phyloP scores from a whole-genome alignment of 495 filamentous ascomycete species.

The Darksidea phi region DNA sequence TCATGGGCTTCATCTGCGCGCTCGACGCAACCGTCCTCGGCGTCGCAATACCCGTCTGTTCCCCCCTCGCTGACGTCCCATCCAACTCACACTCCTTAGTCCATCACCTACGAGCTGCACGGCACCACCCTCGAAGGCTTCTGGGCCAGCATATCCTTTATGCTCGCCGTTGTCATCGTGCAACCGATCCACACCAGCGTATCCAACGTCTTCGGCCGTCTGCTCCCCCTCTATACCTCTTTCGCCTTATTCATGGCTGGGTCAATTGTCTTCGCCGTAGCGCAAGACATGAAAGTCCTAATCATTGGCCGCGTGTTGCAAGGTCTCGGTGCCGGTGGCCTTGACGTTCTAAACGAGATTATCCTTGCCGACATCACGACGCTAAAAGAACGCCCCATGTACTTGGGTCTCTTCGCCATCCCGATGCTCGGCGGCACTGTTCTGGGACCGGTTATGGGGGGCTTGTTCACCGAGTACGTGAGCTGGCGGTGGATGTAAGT shows the following conservation, averaged over 20 bases:
- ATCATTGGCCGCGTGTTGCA: conserved; percentile 1
- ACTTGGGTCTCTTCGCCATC: conserved; percentile 41
- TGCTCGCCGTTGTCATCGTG: conserved; percentile 1
- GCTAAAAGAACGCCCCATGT: conserved; percentile 42
- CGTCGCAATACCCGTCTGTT: too few species aligned
- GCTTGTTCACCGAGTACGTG: conserved; percentile 25
- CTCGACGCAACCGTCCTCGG: background rate
- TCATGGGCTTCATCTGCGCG: background rate
- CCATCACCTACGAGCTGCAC: too few species aligned
- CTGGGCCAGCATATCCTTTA: conserved; percentile 7
- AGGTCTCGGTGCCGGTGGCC: conserved; percentile 10
- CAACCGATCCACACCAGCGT: conserved; percentile 17
- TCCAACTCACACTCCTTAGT: too few species aligned
- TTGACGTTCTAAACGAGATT: conserved; percentile 3
- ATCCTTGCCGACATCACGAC: conserved; percentile 4
- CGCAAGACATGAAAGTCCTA: background rate
- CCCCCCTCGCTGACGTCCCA: too few species aligned
- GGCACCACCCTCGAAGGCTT: conserved; percentile 7
- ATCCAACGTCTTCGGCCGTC: conserved; percentile 13
- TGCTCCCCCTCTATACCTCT: background rate
- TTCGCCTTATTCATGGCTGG: conserved; percentile 4
- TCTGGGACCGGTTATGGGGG: conserved; percentile 17
- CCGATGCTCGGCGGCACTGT: conserved; percentile 18
- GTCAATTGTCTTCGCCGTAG: conserved; percentile 4
- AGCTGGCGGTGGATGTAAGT: conserved; percentile 48